These are phyloP conservation scores for Boletus pseudopeckii DNA, from an alignment of 768 basidiomycete genomes.

Conservation along the genomic window DNA sequence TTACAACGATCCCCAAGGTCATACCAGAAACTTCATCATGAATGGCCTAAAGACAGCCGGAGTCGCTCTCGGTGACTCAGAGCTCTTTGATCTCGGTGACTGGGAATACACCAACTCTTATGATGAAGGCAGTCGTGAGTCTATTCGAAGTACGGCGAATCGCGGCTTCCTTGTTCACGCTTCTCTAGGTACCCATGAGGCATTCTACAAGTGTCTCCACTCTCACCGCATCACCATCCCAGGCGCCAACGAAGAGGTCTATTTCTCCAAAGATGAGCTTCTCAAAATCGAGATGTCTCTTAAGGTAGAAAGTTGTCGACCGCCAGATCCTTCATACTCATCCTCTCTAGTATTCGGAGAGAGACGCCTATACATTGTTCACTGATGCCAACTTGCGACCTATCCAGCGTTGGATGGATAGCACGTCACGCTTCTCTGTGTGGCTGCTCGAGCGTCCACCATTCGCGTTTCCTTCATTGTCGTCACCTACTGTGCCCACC, in stretches of 20 bases:
- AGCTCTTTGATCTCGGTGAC: constrained; percentile 57
- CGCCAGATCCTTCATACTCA: background rate
- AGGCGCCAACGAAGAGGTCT: constrained; percentile 38
- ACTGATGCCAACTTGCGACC: constrained; percentile 72
- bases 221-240: constrained; percentile 58
- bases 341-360: constrained; percentile 66
- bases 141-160: background rate
- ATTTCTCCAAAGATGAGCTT: constrained; percentile 68
- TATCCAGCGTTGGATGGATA: constrained; percentile 83
- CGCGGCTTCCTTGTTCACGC: background rate
- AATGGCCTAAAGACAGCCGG: constrained; percentile 77
- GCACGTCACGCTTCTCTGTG: constrained; percentile 66
- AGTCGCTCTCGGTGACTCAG: constrained; percentile 61
- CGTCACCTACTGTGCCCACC: constrained; percentile 32
- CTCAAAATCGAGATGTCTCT: constrained; percentile 83
- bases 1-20: constrained; percentile 78
- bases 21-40: constrained; percentile 77
- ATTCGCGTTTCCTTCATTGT: constrained; percentile 69
- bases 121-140: constrained; percentile 53
- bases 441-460: constrained; percentile 89
- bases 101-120: constrained; percentile 71
- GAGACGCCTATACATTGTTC: constrained; percentile 69
- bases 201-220: constrained; percentile 69
- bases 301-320: constrained; percentile 57
- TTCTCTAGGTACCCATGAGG: constrained; percentile 73